Evolutionary conservation across 139 green algal genomes (phyloP), one percentile per base, ranked within the genome.

Genomic region (Tetradesmus obliquus): DNA sequence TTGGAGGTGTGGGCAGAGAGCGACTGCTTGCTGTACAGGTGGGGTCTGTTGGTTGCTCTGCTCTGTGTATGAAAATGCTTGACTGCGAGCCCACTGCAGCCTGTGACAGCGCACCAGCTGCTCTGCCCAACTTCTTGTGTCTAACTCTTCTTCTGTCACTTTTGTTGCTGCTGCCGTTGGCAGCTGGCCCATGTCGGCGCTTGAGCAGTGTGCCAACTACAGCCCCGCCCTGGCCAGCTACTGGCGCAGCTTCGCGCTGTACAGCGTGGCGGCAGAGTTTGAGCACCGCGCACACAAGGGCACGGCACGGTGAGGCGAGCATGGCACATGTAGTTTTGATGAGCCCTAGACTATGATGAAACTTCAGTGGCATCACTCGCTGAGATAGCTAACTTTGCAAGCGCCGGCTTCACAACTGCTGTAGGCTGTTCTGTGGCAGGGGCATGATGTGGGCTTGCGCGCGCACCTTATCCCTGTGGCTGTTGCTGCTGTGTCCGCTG

Each of bases 11-110:
- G 81, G 81, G 81, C 81, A 20, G 81, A 86, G 19, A 86, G 13
- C 6, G 81, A 86, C 81, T 86, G 81, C 81, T 54, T 86, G 10
- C 54, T 86, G 54, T 86, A 53, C 81, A 69, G 81, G 81, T 86
- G 15, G 51, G 81, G 9, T 6, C 72, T 80, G 20, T 17, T 71
- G 60, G 2, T 71, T 10, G 2, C 19, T 10, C 10, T 19, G 57
- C 57, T 13, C 6, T 66, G 57, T 66, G 1, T 2, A 13, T 13
- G 7, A 66, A 66, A 71, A 71, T 20, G 60, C 60, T 4, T 71
- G 9, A 12, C 7, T 71, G 60, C 60, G 32, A 45, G 32, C 32
- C 32, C 32, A 45, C 32, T 45, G 32, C 32, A 45, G 32, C 32
- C 32, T 80, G 9, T 80, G 19, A 51, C 9, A 17, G 72, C 72